Conservation (phyloP, 495 filamentous ascomycete genomes). For the Hypomontagnella submonticulosa region DNA sequence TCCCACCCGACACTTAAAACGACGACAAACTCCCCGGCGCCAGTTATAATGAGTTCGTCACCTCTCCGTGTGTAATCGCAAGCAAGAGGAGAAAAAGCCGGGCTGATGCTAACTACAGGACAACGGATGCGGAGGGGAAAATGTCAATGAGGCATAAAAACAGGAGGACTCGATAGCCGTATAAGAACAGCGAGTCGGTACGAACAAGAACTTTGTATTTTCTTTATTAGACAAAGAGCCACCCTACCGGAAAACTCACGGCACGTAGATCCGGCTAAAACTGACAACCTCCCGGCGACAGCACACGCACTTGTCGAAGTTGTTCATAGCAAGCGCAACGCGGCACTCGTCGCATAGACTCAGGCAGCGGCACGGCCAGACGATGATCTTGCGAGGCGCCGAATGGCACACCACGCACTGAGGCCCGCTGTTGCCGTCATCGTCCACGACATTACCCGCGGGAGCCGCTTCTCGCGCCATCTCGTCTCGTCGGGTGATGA, state of each 20-base stretch:
- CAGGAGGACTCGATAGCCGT: too few species aligned
- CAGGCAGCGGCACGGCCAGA: slow-evolving; percentile 96
- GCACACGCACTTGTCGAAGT: slow-evolving; percentile 94
- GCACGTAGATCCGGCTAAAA: slow-evolving; percentile 91
- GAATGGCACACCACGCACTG: slow-evolving; percentile 94
- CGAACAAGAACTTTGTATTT: not conserved
- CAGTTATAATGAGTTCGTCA: slow-evolving; percentile 20
- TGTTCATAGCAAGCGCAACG: slow-evolving; percentile 93
- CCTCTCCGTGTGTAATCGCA: not conserved
- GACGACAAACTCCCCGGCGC: slow-evolving; percentile 11
- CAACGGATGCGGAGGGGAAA: slow-evolving; percentile 1
- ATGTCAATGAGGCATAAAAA: too few species aligned
- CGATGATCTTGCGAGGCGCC: slow-evolving; percentile 85
- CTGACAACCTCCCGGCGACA: slow-evolving; percentile 87
- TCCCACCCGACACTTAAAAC: not conserved
- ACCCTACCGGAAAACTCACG: slow-evolving; percentile 59
- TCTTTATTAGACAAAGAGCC: not conserved
- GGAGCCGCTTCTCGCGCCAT: slow-evolving; percentile 50
- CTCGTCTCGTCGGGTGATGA: slow-evolving; percentile 68
- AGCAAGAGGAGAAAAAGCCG: slow-evolving; percentile 5
- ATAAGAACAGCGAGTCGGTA: not conserved
- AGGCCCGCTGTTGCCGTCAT: slow-evolving; percentile 79
- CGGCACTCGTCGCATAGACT: slow-evolving; percentile 95
- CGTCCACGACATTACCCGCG: slow-evolving; percentile 73
- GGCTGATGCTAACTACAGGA: slow-evolving; percentile 2